Evolutionary conservation across 768 basidiomycete species (phyloP), one percentile per base, ranked within the genome.

Genomic region (Leccinum rimulosum): DNA sequence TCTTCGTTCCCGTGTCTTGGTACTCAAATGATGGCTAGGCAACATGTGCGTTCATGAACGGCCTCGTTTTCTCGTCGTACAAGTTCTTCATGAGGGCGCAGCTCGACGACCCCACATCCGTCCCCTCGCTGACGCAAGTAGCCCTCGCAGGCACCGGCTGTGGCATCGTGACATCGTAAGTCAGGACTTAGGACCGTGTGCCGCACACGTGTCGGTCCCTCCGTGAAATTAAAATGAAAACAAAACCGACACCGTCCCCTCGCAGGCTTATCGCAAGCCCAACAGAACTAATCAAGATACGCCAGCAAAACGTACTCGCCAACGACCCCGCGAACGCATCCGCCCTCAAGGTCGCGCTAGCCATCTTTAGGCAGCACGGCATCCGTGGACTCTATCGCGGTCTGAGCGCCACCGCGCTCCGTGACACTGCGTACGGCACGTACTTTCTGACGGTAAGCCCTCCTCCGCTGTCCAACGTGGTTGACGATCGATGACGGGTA

Each of bases 281-380:
- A 0, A 90, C 87, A 8, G 95, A 96, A 63, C 81, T 95, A 1
- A 79, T 96, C 75, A 96, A 96, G 78, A 92, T 95, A 70, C 82
- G 88, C 35, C 89, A 91, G 64, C 90, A 93, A 64, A 80, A 83
- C 31, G 73, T 81, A 55, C 70, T 84, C 51, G 56, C 54, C 50
- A 63, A 61, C 52, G 58, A 52, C 49, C 52, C 68, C 11, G 66
- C 75, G 50, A 71, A 75, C 54, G 76, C 81, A 7, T 83, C 82
- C 22, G 80, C 84, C 0, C 67, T 76, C 10, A 73, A 77, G 22
- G 80, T 94, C n/a, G 79, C 84, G 3, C 70, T 76, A 47, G 71
- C 79, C 52, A 85, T 94, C 28, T 75, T 85, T 51, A 75, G 73
- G 49, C 73, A 76, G 52, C 75, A 80, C 22, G 91, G 91, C 1